Evolutionary conservation across 1,139 yeast species (phyloP).

Genomic region (Zygosaccharomyces sapae): DNA sequence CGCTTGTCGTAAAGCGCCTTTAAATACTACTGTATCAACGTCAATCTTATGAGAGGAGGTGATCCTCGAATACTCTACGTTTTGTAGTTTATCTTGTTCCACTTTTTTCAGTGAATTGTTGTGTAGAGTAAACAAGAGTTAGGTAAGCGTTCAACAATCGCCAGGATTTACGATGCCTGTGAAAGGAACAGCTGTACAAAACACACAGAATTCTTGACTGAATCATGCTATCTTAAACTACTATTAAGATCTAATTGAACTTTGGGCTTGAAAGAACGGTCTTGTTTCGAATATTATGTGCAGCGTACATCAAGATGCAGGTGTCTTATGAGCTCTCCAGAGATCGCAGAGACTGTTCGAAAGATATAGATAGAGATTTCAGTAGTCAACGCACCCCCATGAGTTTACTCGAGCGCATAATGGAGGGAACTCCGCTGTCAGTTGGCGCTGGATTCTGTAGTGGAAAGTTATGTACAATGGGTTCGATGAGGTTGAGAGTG

Average conservation of each 20-base stretch:
- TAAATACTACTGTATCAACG: background rate
- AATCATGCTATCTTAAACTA: background rate
- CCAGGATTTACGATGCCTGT: background rate
- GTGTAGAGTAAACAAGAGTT: background rate
- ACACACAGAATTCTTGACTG: background rate
- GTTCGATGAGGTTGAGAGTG: background rate
- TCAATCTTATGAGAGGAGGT: background rate
- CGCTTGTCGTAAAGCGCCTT: background rate
- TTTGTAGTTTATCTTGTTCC: background rate
- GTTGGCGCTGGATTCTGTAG: background rate
- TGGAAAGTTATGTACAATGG: background rate
- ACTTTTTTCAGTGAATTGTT: background rate
- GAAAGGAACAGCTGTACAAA: background rate
- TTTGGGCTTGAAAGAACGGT: too few species aligned
- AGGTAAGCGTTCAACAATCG: background rate
- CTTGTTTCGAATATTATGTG: background rate
- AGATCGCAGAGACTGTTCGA: background rate
- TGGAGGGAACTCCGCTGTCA: background rate
- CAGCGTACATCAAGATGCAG: background rate
- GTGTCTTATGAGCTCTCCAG: background rate
- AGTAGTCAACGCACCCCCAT: background rate
- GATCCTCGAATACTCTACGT: background rate
- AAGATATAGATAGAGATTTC: background rate
- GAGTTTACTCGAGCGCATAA: background rate
- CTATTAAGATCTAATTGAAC: too few species aligned